phyloP scores from a whole-genome alignment of 73 alveolate genomes.

The Tetrahymena thermophila region DNA sequence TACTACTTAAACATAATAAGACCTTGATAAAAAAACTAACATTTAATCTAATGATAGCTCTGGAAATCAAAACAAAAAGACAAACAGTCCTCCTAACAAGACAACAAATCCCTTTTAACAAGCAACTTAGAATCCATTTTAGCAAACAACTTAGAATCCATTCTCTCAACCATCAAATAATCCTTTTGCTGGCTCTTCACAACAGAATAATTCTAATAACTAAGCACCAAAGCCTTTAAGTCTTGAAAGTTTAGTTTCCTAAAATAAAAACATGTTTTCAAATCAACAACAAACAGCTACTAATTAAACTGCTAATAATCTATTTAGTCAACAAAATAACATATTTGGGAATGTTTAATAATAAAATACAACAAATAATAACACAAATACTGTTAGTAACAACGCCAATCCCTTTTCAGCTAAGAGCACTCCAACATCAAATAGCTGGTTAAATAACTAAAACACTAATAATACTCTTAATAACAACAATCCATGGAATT shows the following conservation, averaged over 20 bases:
- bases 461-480: not conserved
- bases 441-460: not conserved
- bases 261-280: not conserved
- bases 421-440: not conserved
- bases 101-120: not conserved
- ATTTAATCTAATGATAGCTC: too few species aligned
- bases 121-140: not conserved
- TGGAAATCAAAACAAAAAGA: too few species aligned
- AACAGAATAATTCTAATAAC: not conserved
- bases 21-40: not conserved
- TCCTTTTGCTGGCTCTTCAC: not conserved
- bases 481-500: not conserved
- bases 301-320: not conserved
- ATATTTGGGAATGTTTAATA: not conserved
- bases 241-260: not conserved
- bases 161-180: not conserved
- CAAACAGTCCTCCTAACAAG: not conserved
- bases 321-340: too few species aligned
- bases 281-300: not conserved
- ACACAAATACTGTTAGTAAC: not conserved
- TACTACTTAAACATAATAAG: not conserved
- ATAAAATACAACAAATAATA: not conserved
- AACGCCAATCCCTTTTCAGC: not conserved
- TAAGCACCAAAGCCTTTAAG: not conserved
- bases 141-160: not conserved